Conservation (phyloP, 148 eudicot genomes). For the Chenopodium album region DNA sequence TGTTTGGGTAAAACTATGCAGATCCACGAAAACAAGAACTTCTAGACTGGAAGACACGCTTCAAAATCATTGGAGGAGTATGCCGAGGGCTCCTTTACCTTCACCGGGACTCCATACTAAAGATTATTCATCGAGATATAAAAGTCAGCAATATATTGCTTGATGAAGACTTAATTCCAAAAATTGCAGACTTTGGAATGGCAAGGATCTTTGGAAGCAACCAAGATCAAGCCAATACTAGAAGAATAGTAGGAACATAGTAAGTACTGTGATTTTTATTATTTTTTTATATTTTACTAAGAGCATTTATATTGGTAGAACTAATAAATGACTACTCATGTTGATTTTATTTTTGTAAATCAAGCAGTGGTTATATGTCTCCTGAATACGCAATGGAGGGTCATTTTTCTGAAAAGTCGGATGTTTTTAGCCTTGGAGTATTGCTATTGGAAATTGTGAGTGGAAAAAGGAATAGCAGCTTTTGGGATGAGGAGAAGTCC, state of each 20-base stretch:
- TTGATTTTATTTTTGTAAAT: neutral
- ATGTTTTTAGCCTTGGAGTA: conserved; percentile 42
- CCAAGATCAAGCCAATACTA: conserved; percentile 51
- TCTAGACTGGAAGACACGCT: conserved; percentile 44
- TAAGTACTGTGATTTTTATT: conserved; percentile 25
- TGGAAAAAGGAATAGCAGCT: no score
- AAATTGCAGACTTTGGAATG: conserved; percentile 59
- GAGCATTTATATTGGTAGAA: neutral
- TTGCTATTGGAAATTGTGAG: conserved; percentile 31
- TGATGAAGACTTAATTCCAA: conserved; percentile 46
- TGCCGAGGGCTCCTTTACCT: conserved; percentile 60
- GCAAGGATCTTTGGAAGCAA: conserved; percentile 56
- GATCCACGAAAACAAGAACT: conserved; percentile 19
- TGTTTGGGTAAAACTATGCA: neutral
- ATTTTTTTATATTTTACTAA: neutral
- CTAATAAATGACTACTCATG: neutral
- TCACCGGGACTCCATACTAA: conserved; percentile 52
- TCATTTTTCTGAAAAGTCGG: conserved; percentile 40
- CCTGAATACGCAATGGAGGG: conserved; percentile 43
- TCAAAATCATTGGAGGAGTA: conserved; percentile 52
- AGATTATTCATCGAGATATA: conserved; percentile 53
- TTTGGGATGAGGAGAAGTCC: no score
- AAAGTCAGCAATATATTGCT: conserved; percentile 50
- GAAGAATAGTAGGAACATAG: conserved; percentile 66
- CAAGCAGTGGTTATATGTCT: conserved; percentile 37